A percentile compares a stretch with the other conserved stretches of the same genome.
These are phyloP conservation scores for Daldinia childiae DNA, from an alignment of 495 filamentous ascomycete species.

Conservation along the genomic window DNA sequence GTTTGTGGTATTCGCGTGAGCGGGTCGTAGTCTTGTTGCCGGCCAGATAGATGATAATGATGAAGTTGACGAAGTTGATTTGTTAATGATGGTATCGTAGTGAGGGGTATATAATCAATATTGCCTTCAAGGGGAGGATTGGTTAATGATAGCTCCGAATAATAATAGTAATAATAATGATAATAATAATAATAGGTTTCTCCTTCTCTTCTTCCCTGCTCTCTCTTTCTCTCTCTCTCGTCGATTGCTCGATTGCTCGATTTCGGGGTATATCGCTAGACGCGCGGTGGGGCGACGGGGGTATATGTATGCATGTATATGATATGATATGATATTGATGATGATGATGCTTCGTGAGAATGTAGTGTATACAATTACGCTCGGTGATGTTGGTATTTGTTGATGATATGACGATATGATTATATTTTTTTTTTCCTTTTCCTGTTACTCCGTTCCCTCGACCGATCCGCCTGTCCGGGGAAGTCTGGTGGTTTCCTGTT, in stretches of 20 bases:
- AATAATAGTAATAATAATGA: not conserved
- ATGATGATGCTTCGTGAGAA: constrained; percentile 40
- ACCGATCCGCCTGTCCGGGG: constrained; percentile 5
- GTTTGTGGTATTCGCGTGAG: constrained; percentile 50
- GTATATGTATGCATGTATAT: constrained; percentile 29
- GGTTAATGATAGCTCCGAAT: too few species aligned
- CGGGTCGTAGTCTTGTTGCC: constrained; percentile 51
- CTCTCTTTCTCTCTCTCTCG: constrained; percentile 2
- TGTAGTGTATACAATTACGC: constrained; percentile 41
- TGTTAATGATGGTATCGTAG: constrained; percentile 1
- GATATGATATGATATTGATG: not conserved
- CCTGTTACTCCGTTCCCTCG: constrained; percentile 7
- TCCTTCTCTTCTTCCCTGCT: not conserved
- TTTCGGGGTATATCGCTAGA: constrained; percentile 28
- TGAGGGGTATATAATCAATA: not conserved
- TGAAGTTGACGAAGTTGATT: not conserved
- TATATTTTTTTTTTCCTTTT: constrained; percentile 20
- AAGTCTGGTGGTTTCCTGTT: not conserved
- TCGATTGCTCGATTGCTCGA: constrained; percentile 35
- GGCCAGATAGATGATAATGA: constrained; percentile 13
- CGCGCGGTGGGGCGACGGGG: constrained; percentile 37
- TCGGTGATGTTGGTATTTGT: constrained; percentile 24
- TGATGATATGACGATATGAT: not conserved
- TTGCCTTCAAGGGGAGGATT: too few species aligned
- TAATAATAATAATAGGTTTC: not conserved